Evolutionary conservation across 2,329 filamentous ascomycete species (phyloP).

Genomic region (Trichocomaceae sp.): DNA sequence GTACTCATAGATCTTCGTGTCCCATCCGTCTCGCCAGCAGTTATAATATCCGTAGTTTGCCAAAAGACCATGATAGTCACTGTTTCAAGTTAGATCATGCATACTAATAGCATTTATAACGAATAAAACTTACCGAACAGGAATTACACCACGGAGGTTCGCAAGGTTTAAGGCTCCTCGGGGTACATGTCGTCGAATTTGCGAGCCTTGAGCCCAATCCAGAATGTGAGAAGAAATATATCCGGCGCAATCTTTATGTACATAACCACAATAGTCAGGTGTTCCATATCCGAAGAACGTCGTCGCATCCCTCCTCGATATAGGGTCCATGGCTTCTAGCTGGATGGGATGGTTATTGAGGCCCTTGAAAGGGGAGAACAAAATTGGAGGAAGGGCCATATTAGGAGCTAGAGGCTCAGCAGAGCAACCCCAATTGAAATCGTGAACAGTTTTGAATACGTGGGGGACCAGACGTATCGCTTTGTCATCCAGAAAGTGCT

Average conservation of each 20-base stretch:
- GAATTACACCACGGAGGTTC: neutral
- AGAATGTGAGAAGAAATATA: neutral
- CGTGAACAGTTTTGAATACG: neutral
- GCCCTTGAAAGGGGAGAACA: neutral
- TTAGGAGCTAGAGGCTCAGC: neutral
- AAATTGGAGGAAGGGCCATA: neutral
- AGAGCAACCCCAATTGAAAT: neutral
- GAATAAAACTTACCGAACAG: neutral
- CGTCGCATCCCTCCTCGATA: neutral
- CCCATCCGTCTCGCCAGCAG: neutral
- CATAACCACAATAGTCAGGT: neutral
- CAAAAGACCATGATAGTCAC: neutral
- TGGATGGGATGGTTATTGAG: neutral
- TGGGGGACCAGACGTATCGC: neutral
- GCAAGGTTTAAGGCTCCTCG: neutral
- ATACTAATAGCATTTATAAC: too few relatives aligned
- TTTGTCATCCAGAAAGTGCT: neutral
- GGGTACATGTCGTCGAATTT: neutral
- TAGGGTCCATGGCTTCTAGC: neutral
- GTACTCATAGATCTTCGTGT: neutral
- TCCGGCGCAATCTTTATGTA: neutral
- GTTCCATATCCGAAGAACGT: neutral
- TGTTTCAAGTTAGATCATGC: neutral
- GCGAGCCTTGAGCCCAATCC: neutral
- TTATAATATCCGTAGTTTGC: neutral